Conservation (phyloP, 257 asterid species). For the Haberlea rhodopensis region DNA sequence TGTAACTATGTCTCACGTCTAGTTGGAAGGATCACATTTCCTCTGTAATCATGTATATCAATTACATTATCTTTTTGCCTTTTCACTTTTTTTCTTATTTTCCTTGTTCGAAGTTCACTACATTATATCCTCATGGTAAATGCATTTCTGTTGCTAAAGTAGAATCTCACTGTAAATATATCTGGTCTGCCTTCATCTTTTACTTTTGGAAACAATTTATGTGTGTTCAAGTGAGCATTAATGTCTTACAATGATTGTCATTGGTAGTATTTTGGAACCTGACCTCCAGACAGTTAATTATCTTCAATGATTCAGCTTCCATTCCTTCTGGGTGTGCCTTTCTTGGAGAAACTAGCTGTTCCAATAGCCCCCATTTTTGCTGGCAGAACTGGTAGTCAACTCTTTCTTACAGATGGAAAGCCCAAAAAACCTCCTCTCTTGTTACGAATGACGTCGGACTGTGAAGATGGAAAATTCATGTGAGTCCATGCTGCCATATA, state of each 20-base stretch:
- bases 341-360: constrained; percentile 87
- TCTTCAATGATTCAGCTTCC: constrained; percentile 71
- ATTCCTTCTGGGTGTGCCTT: constrained; percentile 69
- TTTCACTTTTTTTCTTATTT: not conserved
- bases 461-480: constrained; percentile 78
- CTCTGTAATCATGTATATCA: not conserved
- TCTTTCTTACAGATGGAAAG: constrained; percentile 73
- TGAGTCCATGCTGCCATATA: constrained; percentile 33
- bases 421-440: constrained; percentile 78
- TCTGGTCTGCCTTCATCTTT: not conserved
- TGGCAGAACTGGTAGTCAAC: constrained; percentile 71
- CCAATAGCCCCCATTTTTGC: constrained; percentile 77
- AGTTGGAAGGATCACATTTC: not conserved
- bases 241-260: constrained; percentile 6
- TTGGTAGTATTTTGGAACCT: constrained; percentile 30
- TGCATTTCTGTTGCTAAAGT: not conserved
- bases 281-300: constrained; percentile 59
- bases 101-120: no score
- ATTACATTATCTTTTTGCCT: not conserved
- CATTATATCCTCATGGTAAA: not conserved
- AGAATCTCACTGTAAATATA: not conserved
- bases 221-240: not conserved
- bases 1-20: not conserved
- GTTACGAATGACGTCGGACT: constrained; percentile 76
- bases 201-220: no score